Evolutionary conservation across 2,329 filamentous ascomycete species (phyloP), one percentile per base, ranked within the genome.

Genomic region (Diaporthe citri): DNA sequence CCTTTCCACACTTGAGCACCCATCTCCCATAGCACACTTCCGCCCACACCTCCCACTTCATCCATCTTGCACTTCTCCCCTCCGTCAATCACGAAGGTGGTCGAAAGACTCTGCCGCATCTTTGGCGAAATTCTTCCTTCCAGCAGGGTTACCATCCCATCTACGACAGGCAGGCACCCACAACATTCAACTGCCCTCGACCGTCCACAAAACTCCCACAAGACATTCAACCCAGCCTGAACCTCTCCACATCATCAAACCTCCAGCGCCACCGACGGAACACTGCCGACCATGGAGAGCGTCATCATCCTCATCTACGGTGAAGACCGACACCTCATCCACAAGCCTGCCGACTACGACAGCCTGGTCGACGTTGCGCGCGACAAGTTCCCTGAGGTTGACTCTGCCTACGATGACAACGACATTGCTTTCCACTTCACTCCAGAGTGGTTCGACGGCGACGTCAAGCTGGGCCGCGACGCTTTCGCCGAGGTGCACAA

Each of bases 21-120:
- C 34, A 39, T 41, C 41, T n/a, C 55, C 51, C 52, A 36, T 46
- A 25, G 48, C 56, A 64, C 55, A 71, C 66, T 71, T 67, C 55
- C 55, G 56, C 55, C 59, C 39, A 57, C 76, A 66, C 76, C 56
- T 77, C 76, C 43, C 7, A 71, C 25, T n/a, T 46, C 69, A 46
- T 41, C 36, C 28, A 71, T 46, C 41, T 43, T 52, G 25, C 15
- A 8, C 52, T 31, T 51, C 20, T 67, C 39, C 39, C 46, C 28
- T 51, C n/a, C 43, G 20, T 62, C 43, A 64, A 46, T 25, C 60
- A 74, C n/a, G 60, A 43, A 43, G 15, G 34, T 43, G 64, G 20
- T 64, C 55, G n/a, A 48, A 46, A 72, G 51, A 52, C 60, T 75
- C n/a, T 67, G 51, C 66, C 62, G 4, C 28, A 13, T 25, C 8